phyloP scores from a whole-genome alignment of 2,329 filamentous ascomycete species.

The Fusarium penzigii region DNA sequence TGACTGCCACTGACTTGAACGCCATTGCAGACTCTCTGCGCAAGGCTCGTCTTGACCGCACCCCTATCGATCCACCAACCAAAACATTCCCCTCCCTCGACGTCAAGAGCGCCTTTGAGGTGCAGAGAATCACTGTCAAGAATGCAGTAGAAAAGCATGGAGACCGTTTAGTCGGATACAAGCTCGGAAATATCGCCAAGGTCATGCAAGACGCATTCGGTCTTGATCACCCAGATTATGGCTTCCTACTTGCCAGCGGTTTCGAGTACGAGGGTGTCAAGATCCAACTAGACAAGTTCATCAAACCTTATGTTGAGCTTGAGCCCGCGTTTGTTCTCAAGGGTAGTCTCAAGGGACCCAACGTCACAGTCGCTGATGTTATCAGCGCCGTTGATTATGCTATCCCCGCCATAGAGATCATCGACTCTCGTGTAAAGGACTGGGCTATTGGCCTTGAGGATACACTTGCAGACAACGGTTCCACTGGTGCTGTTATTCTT shows the following conservation, averaged over 20 bases:
- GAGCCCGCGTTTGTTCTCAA: constrained; percentile 31
- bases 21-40: constrained; percentile 19
- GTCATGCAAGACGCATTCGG: constrained; percentile 33
- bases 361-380: constrained; percentile 30
- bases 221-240: constrained; percentile 31
- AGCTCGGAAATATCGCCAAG: constrained; percentile 33
- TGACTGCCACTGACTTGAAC: constrained; percentile 3
- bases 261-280: constrained; percentile 28
- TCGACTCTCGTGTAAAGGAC: constrained; percentile 29
- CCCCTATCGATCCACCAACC: constrained; percentile 21
- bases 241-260: constrained; percentile 26
- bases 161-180: constrained; percentile 29
- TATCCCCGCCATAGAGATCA: constrained; percentile 32
- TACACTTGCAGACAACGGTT: constrained; percentile 29
- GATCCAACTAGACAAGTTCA: constrained; percentile 21
- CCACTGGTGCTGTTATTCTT: constrained; percentile 27
- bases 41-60: constrained; percentile 17
- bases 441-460: constrained; percentile 29
- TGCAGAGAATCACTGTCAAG: constrained; percentile 23
- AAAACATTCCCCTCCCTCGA: constrained; percentile 23
- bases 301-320: constrained; percentile 31
- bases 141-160: constrained; percentile 20
- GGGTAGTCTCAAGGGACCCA: constrained; percentile 24
- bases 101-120: constrained; percentile 22
- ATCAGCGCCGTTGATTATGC: constrained; percentile 31